Conservation (phyloP, 345 rosid species). For the Citrus reticulata region DNA sequence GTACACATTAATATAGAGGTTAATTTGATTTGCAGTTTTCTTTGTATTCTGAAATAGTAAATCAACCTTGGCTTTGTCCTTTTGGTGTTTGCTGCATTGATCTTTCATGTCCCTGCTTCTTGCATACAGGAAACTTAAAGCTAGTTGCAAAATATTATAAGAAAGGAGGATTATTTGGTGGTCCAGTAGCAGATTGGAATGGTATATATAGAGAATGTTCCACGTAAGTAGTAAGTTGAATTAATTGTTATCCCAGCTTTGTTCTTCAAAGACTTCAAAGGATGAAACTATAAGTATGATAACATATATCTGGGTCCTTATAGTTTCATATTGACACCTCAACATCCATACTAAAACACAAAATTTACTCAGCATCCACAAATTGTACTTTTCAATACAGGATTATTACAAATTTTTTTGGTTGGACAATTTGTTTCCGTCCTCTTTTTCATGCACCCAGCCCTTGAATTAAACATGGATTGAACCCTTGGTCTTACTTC, state of each 20-base stretch:
- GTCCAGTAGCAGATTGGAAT: constrained; percentile 78
- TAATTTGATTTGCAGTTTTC: background rate
- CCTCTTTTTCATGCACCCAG: too few relatives aligned
- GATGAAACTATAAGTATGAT: background rate
- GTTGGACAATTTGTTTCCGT: background rate
- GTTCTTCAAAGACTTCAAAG: background rate
- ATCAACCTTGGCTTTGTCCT: background rate
- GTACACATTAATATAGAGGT: background rate
- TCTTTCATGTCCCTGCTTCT: background rate
- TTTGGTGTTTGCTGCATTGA: background rate
- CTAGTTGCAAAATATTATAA: constrained; percentile 85
- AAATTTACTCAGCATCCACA: background rate
- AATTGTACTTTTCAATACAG: background rate
- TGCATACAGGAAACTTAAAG: constrained; percentile 72
- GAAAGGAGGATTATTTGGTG: constrained; percentile 78
- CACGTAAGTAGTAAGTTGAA: constrained; percentile 45
- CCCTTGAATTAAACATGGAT: too few relatives aligned
- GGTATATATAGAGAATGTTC: constrained; percentile 91
- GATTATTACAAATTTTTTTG: background rate
- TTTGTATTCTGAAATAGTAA: background rate
- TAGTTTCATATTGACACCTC: background rate
- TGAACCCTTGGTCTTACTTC: too few relatives aligned
- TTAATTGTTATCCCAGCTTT: background rate
- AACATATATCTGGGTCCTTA: background rate
- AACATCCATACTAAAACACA: background rate